Conservation (phyloP, 192 early-diverging fungal species). For the Backusella westeae region DNA sequence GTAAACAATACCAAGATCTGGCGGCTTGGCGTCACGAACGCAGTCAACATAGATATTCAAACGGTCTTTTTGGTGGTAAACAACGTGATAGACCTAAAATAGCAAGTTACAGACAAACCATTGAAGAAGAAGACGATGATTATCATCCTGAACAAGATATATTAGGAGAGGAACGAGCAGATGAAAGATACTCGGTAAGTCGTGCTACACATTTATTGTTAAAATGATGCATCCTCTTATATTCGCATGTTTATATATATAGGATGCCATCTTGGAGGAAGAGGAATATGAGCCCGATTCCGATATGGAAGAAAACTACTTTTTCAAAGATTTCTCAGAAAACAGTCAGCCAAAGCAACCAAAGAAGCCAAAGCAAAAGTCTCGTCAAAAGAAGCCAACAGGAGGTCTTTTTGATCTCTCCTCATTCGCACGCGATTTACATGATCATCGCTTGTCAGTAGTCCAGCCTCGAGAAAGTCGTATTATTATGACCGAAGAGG, state of each 20-base stretch:
- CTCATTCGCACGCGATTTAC: conserved; percentile 22
- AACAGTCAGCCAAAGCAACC: neutral
- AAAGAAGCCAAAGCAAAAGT: neutral
- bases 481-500: conserved; percentile 22
- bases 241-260: neutral
- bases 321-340: conserved; percentile 29
- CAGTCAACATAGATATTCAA: conserved; percentile 21
- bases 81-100: conserved; percentile 19
- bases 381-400: neutral
- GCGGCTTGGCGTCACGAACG: conserved; percentile 22
- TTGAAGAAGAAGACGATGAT: neutral
- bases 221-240: neutral
- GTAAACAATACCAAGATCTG: conserved; percentile 20
- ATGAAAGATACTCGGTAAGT: neutral
- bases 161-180: neutral
- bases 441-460: conserved; percentile 27
- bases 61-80: conserved; percentile 27
- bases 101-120: neutral
- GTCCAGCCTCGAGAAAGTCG: conserved; percentile 17
- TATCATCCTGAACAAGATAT: neutral
- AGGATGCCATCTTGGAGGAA: neutral
- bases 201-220: neutral
- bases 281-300: conserved; percentile 19
- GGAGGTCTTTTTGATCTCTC: conserved; percentile 17
- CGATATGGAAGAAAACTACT: conserved; percentile 26